phyloP scores from a whole-genome alignment of 345 rosid species.

The Barbarea vulgaris region DNA sequence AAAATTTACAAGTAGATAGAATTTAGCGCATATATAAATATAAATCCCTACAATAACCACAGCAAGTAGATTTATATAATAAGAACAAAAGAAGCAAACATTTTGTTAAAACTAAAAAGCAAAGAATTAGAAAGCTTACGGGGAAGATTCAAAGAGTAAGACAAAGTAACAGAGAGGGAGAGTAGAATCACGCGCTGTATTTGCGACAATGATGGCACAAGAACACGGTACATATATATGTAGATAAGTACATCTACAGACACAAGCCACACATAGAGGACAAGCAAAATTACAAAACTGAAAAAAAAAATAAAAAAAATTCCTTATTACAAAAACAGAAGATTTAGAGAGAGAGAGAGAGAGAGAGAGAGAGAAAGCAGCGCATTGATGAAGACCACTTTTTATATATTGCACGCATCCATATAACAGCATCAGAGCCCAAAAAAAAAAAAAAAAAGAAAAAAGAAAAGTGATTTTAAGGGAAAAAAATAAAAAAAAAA shows the following conservation, averaged over 20 bases:
- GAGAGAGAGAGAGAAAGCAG: constrained; percentile 8
- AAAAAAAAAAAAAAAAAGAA: too few species aligned
- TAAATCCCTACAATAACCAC: neutral
- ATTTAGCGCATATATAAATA: neutral
- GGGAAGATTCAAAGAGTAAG: constrained; percentile 24
- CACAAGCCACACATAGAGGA: constrained; percentile 44
- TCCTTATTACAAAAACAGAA: neutral
- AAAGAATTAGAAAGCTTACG: constrained; percentile 1
- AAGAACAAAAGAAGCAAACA: constrained; percentile 15
- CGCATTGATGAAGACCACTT: constrained; percentile 44
- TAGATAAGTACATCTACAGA: constrained; percentile 41
- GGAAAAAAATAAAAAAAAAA: neutral
- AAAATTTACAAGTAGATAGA: constrained; percentile 15
- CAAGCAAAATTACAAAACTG: neutral
- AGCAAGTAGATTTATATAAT: constrained; percentile 6
- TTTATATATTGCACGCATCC: constrained; percentile 76
- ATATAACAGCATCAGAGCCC: constrained; percentile 38
- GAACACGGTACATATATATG: constrained; percentile 41
- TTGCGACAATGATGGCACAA: constrained; percentile 29
- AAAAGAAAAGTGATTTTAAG: constrained; percentile 16
- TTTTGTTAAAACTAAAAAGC: neutral
- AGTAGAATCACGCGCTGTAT: constrained; percentile 37
- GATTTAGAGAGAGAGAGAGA: constrained; percentile 10
- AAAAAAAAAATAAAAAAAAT: neutral
- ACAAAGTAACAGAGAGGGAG: constrained; percentile 10